Base-by-base conservation (phyloP, 78 protist genomes). In the Dictyostelium intermedium region DNA sequence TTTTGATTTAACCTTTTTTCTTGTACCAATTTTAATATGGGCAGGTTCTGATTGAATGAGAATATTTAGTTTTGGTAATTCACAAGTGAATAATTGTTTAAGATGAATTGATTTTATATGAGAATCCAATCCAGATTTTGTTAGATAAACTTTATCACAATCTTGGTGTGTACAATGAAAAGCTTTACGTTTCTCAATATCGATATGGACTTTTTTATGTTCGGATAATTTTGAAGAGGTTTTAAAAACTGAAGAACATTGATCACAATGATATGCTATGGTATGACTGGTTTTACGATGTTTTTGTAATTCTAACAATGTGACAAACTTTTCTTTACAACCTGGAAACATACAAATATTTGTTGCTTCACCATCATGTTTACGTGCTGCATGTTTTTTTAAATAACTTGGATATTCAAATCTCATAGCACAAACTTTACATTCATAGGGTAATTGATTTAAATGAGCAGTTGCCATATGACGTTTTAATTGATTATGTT, bases 371-470 rank as follows among this genome's bases (percentile, higher is more conserved):
- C 77, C 77, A 53, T 53, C 74, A 60, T 89, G 94, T 8, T 32
- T 14, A 8, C 53, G 18, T 3, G 53, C 37, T 0, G 73, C 11
- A 27, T 89, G 94, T 25, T 78, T 89, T 50, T 89, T 89, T 4
- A 79, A 66, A 7, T 70, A 78, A 16, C 70, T 37, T 27, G 94
- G 94, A 27, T 80, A 89, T 25, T 43, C 60, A 30, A 89, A 89
- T 16, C 94, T 45, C 81, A n/a, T 43, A 37, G 20, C 41, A 20
- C 96, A 92, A 10, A 80, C 96, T 10, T 92, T 82, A 60, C 96
- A 92, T 34, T 53, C 96, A 79, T 86, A 92, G 23, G 91, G 96
- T n/a, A 72, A 20, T 18, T 78, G 89, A 20, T 86, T 63, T 25
- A 86, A 41, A 63, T 92, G 96, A 35, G 37, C 82, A 0, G 53